Percentiles rank a stretch among this genome's conserved stretches.
These are phyloP conservation scores for Asterella californica DNA, from an alignment of 225 moss, liverwort and hornwort genomes.

Conservation along the genomic window DNA sequence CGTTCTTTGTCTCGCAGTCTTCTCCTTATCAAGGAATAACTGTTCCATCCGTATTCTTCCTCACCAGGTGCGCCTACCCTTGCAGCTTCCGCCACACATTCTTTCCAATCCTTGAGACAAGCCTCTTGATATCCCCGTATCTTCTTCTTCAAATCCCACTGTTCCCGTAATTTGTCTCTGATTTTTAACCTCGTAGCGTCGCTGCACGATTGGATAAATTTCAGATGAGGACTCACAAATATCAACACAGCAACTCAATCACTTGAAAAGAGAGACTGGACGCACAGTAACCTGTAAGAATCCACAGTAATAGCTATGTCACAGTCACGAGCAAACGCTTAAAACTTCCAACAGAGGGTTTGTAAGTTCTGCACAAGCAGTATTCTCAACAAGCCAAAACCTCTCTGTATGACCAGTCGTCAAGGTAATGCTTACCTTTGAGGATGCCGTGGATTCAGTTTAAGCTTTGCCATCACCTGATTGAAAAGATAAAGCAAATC, in stretches of 20 bases:
- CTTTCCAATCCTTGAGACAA: constrained; percentile 62
- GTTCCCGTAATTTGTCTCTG: constrained; percentile 52
- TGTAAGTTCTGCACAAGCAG: no score
- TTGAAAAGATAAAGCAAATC: constrained; percentile 3
- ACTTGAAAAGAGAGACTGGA: not conserved
- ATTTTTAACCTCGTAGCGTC: constrained; percentile 72
- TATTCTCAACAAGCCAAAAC: not conserved
- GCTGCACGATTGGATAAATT: constrained; percentile 37
- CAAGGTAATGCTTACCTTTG: constrained; percentile 26
- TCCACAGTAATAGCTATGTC: not conserved
- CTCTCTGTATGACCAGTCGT: not conserved
- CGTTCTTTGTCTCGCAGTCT: constrained; percentile 31
- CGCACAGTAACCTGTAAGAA: not conserved
- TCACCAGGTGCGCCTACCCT: constrained; percentile 58
- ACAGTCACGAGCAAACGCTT: not conserved
- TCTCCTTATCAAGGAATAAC: constrained; percentile 39
- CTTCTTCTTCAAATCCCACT: constrained; percentile 58
- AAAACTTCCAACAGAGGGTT: not conserved
- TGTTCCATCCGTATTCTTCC: constrained; percentile 68
- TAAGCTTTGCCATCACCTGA: constrained; percentile 45
- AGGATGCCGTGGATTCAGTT: constrained; percentile 33
- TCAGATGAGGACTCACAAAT: not conserved
- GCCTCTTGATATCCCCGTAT: constrained; percentile 46
- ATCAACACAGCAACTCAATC: not conserved
- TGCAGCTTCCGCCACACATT: constrained; percentile 68